These are phyloP conservation scores for Hymenoscyphus scutula DNA, from an alignment of 2,329 filamentous ascomycete genomes.

Conservation along the genomic window DNA sequence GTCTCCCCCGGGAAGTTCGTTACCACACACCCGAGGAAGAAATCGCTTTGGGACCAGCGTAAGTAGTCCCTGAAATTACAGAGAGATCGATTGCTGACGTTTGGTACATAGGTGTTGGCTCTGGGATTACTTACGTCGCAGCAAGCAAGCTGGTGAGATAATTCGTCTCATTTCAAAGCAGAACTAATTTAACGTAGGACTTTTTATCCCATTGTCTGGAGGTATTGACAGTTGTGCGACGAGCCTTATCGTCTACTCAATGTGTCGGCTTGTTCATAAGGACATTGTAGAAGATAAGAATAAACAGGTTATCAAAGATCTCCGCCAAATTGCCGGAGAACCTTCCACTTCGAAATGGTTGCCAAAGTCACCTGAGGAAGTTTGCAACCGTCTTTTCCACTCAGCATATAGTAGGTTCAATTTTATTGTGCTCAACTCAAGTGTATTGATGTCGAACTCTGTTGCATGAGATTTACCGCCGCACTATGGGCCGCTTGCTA, in stretches of 20 bases:
- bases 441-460: no score
- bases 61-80: not conserved
- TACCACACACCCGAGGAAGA: slow-evolving; percentile 65
- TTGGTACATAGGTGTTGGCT: slow-evolving; percentile 36
- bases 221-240: slow-evolving; percentile 61
- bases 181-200: not conserved
- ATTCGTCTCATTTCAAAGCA: not conserved
- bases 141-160: slow-evolving; percentile 4
- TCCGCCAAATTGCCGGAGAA: slow-evolving; percentile 53
- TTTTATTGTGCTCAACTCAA: no score
- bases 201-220: slow-evolving; percentile 44
- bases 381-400: slow-evolving; percentile 57
- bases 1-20: slow-evolving; percentile 30
- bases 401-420: slow-evolving; percentile 52
- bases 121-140: slow-evolving; percentile 60
- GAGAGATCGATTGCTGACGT: not conserved
- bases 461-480: not conserved
- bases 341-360: slow-evolving; percentile 44
- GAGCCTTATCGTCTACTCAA: slow-evolving; percentile 43
- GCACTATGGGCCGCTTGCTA: not conserved
- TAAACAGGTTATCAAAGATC: slow-evolving; percentile 47
- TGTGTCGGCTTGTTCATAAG: slow-evolving; percentile 53
- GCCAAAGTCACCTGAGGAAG: slow-evolving; percentile 47
- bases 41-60: slow-evolving; percentile 46
- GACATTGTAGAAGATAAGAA: slow-evolving; percentile 50